Conservation (phyloP, 2,329 filamentous ascomycete species). For the Talaromyces sp. region DNA sequence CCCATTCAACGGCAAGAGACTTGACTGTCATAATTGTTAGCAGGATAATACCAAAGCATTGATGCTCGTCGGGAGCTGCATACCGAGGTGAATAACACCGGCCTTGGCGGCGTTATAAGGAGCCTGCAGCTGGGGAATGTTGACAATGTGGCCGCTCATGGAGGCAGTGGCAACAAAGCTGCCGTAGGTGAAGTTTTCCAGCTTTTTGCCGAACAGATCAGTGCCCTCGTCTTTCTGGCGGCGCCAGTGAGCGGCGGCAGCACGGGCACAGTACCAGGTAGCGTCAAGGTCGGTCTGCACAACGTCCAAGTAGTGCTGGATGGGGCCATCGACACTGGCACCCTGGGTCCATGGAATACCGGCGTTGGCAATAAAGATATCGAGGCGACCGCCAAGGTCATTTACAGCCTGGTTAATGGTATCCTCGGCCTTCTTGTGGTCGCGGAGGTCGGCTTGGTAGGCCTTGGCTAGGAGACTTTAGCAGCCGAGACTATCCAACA, state of each 20-base stretch:
- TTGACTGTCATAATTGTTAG: slow-evolving; percentile 46
- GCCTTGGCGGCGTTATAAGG: slow-evolving; percentile 72
- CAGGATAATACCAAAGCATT: slow-evolving; percentile 29
- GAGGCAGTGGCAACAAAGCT: slow-evolving; percentile 75
- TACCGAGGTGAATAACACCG: slow-evolving; percentile 49
- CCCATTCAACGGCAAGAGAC: slow-evolving; percentile 72
- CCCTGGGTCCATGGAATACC: slow-evolving; percentile 71
- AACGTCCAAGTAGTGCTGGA: slow-evolving; percentile 63
- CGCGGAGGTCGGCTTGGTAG: slow-evolving; percentile 46
- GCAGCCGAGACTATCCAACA: neutral
- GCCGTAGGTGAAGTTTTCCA: slow-evolving; percentile 58
- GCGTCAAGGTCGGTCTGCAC: slow-evolving; percentile 69
- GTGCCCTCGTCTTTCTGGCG: slow-evolving; percentile 66
- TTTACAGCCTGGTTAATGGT: slow-evolving; percentile 40
- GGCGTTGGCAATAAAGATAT: slow-evolving; percentile 75
- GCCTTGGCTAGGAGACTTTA: slow-evolving; percentile 37
- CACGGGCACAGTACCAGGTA: slow-evolving; percentile 71
- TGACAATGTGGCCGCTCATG: slow-evolving; percentile 74
- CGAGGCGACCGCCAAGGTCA: slow-evolving; percentile 70
- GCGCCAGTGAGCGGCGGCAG: slow-evolving; percentile 65
- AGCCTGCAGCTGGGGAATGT: slow-evolving; percentile 69
- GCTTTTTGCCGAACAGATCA: slow-evolving; percentile 56
- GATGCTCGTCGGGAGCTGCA: slow-evolving; percentile 39
- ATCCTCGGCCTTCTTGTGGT: slow-evolving; percentile 38
- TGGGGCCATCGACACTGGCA: slow-evolving; percentile 59